Evolutionary conservation across 345 rosid species (phyloP).

Genomic region (Heritiera littoralis): DNA sequence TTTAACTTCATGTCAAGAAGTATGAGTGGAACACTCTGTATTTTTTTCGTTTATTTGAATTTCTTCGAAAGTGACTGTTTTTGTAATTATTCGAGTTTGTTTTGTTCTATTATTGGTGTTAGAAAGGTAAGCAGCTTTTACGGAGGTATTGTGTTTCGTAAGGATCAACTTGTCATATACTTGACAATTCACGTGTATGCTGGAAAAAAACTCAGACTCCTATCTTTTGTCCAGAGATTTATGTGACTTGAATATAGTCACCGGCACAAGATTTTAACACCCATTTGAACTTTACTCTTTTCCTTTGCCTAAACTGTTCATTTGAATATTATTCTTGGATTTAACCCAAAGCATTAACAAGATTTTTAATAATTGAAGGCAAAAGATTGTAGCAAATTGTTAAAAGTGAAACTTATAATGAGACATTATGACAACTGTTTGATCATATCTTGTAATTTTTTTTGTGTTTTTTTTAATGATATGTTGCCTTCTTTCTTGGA

Average conservation of each 20-base stretch:
- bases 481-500: neutral
- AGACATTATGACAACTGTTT: neutral
- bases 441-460: neutral
- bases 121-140: neutral
- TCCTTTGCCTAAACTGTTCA: neutral
- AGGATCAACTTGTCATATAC: neutral
- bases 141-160: neutral
- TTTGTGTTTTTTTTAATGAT: neutral
- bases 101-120: neutral
- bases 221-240: neutral
- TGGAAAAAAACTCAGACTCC: neutral
- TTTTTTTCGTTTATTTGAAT: neutral
- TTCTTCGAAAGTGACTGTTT: neutral
- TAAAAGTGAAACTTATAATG: neutral
- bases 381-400: neutral
- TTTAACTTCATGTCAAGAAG: neutral
- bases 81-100: neutral
- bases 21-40: neutral
- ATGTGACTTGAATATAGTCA: neutral
- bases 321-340: neutral
- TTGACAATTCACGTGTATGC: neutral
- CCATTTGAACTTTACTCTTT: neutral
- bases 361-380: neutral
- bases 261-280: neutral
- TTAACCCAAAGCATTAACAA: neutral